Percentiles rank a stretch among this genome's conserved stretches.
Evolutionary conservation across 371 early-diverging fungal genomes (phyloP).

Genomic region (Coemansia linderi): DNA sequence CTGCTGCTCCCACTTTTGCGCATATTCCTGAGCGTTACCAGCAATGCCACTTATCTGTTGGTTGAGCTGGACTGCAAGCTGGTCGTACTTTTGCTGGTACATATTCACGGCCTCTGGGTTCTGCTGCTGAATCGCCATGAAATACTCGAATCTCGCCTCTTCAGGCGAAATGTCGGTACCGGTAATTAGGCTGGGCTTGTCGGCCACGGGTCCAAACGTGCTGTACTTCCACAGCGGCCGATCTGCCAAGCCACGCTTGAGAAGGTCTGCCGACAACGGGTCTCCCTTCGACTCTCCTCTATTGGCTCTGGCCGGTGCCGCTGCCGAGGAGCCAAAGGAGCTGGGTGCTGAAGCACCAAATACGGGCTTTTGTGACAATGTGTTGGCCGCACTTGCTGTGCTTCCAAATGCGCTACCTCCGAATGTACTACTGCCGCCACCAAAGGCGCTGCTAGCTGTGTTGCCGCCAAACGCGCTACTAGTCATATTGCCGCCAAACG

Average conservation of each 20-base stretch:
- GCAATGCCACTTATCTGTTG: constrained; percentile 13
- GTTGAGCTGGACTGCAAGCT: constrained; percentile 20
- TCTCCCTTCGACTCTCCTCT: neutral
- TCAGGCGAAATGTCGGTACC: constrained; percentile 51
- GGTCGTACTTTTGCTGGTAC: constrained; percentile 34
- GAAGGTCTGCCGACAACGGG: neutral
- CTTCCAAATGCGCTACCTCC: neutral
- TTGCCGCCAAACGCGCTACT: neutral
- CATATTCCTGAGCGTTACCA: constrained; percentile 10
- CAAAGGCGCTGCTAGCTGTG: neutral
- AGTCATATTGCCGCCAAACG: neutral
- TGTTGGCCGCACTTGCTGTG: neutral
- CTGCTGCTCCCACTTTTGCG: constrained; percentile 26
- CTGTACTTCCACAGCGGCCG: constrained; percentile 44
- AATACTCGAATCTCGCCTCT: constrained; percentile 38
- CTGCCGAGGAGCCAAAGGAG: constrained; percentile 7
- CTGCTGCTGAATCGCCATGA: constrained; percentile 6
- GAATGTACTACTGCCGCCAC: neutral
- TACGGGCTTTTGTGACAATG: constrained; percentile 11
- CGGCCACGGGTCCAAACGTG: constrained; percentile 22
- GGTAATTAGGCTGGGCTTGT: constrained; percentile 28
- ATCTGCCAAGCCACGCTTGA: constrained; percentile 11
- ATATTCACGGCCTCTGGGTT: constrained; percentile 1
- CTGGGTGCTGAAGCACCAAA: neutral
- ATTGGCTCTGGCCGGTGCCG: neutral